Evolutionary conservation across 1,284 basidiomycete genomes (phyloP).

Genomic region (Gymnopus androsaceus): DNA sequence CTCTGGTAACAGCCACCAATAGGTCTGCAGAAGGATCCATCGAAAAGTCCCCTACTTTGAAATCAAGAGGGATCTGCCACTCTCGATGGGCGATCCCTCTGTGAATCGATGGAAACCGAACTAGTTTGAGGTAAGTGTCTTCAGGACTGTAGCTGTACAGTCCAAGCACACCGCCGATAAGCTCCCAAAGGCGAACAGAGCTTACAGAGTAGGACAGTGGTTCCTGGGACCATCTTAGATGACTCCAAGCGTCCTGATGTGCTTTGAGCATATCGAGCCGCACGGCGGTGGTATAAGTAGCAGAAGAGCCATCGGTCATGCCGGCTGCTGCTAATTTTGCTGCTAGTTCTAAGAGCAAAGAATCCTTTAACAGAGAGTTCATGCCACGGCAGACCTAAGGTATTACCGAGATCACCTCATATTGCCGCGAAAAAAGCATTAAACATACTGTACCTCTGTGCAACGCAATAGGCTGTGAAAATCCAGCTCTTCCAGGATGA

Average conservation of each 20-base stretch:
- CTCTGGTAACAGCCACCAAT: conserved; percentile 20
- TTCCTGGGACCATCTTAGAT: conserved; percentile 11
- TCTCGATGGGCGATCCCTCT: conserved; percentile 17
- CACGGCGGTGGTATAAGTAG: conserved; percentile 2
- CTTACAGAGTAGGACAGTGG: conserved; percentile 1
- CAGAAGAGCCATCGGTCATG: conserved; percentile 17
- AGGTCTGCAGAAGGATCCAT: conserved; percentile 28
- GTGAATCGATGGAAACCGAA: conserved; percentile 20
- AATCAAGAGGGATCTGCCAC: conserved; percentile 19
- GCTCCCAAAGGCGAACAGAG: conserved; percentile 21
- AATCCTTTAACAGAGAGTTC: conserved; percentile 1
- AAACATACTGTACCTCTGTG: conserved; percentile 3
- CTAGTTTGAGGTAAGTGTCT: conserved; percentile 16
- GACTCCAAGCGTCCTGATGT: conserved; percentile 22
- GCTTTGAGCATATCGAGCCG: conserved; percentile 18
- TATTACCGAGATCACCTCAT: background rate
- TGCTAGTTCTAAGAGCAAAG: conserved; percentile 19
- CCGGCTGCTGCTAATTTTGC: conserved; percentile 18
- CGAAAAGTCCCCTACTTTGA: conserved; percentile 23
- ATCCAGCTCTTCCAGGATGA: conserved; percentile 5
- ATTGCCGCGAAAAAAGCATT: background rate
- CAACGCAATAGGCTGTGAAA: conserved; percentile 2
- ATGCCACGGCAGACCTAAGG: conserved; percentile 14
- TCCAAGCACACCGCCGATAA: conserved; percentile 23
- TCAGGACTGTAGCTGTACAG: conserved; percentile 14